Evolutionary conservation across 306 rosid genomes (phyloP).

Genomic region (Oxytropis ochrocephala): DNA sequence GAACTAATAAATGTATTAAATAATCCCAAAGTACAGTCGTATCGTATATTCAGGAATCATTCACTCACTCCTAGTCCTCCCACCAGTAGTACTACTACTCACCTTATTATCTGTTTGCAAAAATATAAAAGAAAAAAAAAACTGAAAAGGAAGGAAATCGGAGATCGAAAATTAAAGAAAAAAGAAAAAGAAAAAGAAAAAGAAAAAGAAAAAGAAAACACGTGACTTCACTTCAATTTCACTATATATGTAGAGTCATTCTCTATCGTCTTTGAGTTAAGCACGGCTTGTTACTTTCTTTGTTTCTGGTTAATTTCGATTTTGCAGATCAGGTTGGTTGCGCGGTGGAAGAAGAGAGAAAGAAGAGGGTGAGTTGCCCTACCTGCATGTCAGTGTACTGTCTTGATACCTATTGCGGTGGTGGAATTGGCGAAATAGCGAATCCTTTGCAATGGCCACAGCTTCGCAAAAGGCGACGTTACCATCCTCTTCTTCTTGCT

Average conservation of each 20-base stretch:
- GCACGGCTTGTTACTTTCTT: neutral
- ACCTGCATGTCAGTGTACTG: constrained; percentile 85
- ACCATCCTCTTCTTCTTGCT: constrained; percentile 39
- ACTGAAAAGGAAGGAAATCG: neutral
- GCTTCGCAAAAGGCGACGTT: constrained; percentile 87
- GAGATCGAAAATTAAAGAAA: neutral
- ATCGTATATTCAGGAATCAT: too few species aligned
- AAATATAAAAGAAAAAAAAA: neutral
- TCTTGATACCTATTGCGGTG: constrained; percentile 40
- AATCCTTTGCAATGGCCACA: constrained; percentile 92
- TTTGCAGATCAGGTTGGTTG: neutral
- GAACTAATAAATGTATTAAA: too few species aligned
- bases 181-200: neutral
- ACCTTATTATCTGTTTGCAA: too few species aligned
- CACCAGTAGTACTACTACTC: too few species aligned
- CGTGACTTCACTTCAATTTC: neutral
- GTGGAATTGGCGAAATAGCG: constrained; percentile 57
- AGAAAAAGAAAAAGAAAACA: neutral
- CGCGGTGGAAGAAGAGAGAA: constrained; percentile 16
- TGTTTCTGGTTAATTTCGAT: neutral
- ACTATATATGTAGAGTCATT: neutral
- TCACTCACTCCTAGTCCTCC: too few species aligned
- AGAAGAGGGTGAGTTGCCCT: constrained; percentile 18
- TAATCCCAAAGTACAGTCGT: neutral
- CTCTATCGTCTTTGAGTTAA: neutral